Conservation (phyloP, 805 yeast species). For the Sungouiella blattae region DNA sequence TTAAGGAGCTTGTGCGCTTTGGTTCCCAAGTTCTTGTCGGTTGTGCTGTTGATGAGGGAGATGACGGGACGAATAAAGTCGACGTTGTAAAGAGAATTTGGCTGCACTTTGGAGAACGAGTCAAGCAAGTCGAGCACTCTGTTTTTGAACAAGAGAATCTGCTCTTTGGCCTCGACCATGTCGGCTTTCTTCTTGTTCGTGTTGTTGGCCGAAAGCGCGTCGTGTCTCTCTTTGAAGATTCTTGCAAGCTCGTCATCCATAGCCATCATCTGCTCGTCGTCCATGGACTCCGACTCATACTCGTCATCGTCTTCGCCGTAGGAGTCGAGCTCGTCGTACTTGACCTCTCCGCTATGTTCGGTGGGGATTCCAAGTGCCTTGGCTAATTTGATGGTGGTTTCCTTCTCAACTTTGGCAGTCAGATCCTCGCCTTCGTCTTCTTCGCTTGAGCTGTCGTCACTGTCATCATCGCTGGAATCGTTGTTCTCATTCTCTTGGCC, state of each 20-base stretch:
- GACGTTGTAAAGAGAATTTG: conserved; percentile 38
- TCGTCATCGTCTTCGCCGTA: conserved; percentile 48
- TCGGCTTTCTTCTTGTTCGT: conserved; percentile 65
- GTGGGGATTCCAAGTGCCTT: conserved; percentile 66
- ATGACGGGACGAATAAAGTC: conserved; percentile 54
- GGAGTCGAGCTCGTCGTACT: conserved; percentile 36
- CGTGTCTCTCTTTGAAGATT: conserved; percentile 80
- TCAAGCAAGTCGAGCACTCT: conserved; percentile 78
- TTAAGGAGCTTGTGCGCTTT: conserved; percentile 74
- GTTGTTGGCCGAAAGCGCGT: conserved; percentile 48
- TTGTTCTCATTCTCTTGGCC: conserved; percentile 13
- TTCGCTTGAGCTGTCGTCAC: conserved; percentile 9
- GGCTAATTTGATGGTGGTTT: conserved; percentile 63
- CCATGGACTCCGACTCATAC: conserved; percentile 74
- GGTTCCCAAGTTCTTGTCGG: conserved; percentile 66
- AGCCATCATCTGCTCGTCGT: conserved; percentile 95
- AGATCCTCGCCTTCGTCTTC: conserved; percentile 10
- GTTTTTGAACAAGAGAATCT: conserved; percentile 73
- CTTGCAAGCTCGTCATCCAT: conserved; percentile 78
- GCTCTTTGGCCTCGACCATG: conserved; percentile 74
- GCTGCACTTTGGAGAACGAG: conserved; percentile 48
- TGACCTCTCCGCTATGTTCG: conserved; percentile 40
- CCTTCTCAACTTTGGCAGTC: conserved; percentile 26
- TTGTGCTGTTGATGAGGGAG: conserved; percentile 58
- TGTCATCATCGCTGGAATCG: conserved; percentile 7